Evolutionary conservation across 768 basidiomycete species (phyloP).

Genomic region (Lactarius sanguifluus): DNA sequence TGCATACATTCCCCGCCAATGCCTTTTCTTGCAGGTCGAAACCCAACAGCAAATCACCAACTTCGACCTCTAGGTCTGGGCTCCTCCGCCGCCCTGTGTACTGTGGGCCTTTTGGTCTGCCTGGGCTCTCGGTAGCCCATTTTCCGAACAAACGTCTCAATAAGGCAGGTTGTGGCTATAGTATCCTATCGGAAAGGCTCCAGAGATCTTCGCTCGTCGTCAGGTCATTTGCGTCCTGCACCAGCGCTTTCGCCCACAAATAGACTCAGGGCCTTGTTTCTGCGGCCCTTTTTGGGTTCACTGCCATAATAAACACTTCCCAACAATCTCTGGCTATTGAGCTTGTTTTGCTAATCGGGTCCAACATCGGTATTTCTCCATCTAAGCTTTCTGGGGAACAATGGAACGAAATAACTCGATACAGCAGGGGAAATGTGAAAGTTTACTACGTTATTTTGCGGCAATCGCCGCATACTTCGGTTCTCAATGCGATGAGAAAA

Average conservation of each 20-base stretch:
- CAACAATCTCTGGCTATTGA: neutral
- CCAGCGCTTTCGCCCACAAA: neutral
- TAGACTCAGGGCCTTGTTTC: slow-evolving; percentile 1
- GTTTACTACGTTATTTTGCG: neutral
- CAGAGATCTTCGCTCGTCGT: slow-evolving; percentile 3
- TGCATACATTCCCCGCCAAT: neutral
- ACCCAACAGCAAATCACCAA: slow-evolving; percentile 1
- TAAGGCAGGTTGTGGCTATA: neutral
- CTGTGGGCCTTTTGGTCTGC: neutral
- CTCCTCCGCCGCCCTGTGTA: neutral
- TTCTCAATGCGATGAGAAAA: slow-evolving; percentile 11
- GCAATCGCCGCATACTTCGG: slow-evolving; percentile 13
- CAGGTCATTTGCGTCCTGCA: neutral
- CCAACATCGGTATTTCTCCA: neutral
- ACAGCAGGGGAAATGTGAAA: neutral
- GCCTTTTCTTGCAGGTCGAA: slow-evolving; percentile 5
- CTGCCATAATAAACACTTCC: neutral
- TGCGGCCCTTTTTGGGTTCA: neutral
- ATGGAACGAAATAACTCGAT: slow-evolving; percentile 6
- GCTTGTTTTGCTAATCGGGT: neutral
- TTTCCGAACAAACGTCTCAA: neutral
- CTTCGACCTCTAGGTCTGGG: neutral
- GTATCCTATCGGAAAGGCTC: neutral
- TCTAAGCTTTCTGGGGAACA: neutral
- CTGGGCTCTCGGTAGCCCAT: neutral